A percentile compares a stretch with the other conserved stretches of the same genome.
phyloP scores from a whole-genome alignment of 176 grass and related monocot genomes.

The Pontederia paniculata region DNA sequence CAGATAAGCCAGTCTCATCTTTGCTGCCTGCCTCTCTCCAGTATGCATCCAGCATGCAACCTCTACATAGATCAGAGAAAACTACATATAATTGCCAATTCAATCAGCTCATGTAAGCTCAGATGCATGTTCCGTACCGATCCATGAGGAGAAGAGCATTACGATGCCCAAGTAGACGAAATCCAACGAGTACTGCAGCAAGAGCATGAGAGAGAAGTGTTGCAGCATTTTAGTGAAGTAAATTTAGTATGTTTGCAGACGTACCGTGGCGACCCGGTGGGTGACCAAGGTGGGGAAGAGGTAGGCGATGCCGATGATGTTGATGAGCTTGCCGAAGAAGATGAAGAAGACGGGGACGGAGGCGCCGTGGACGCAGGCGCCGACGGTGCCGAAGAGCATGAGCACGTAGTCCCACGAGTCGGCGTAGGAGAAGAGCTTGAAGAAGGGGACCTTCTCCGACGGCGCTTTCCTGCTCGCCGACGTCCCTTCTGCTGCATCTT shows the following conservation, averaged over 20 bases:
- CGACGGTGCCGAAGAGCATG: constrained; percentile 68
- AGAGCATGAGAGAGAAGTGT: not conserved
- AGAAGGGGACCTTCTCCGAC: constrained; percentile 59
- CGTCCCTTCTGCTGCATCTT: not conserved
- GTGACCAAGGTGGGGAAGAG: constrained; percentile 81
- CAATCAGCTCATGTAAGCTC: no score
- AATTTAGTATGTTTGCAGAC: no score
- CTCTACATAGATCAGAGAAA: constrained; percentile 33
- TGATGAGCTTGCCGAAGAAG: constrained; percentile 99
- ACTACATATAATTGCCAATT: no score
- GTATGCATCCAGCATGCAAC: constrained; percentile 99
- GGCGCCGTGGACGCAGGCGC: constrained; percentile 87
- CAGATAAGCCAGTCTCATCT: constrained; percentile 91
- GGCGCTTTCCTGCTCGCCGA: constrained; percentile 1
- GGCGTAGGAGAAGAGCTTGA: constrained; percentile 96
- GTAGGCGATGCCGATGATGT: constrained; percentile 90
- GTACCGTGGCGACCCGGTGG: constrained; percentile 62
- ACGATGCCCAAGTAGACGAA: constrained; percentile 82
- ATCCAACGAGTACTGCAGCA: constrained; percentile 78
- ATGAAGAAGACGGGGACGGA: constrained; percentile 99
- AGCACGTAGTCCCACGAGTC: constrained; percentile 91
- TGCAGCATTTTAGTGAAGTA: no score
- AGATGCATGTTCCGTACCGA: constrained; percentile 38
- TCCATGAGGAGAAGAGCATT: constrained; percentile 97
- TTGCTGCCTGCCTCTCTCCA: constrained; percentile 88